Evolutionary conservation across 192 early-diverging fungal genomes (phyloP).

Genomic region (Podila clonocystis): DNA sequence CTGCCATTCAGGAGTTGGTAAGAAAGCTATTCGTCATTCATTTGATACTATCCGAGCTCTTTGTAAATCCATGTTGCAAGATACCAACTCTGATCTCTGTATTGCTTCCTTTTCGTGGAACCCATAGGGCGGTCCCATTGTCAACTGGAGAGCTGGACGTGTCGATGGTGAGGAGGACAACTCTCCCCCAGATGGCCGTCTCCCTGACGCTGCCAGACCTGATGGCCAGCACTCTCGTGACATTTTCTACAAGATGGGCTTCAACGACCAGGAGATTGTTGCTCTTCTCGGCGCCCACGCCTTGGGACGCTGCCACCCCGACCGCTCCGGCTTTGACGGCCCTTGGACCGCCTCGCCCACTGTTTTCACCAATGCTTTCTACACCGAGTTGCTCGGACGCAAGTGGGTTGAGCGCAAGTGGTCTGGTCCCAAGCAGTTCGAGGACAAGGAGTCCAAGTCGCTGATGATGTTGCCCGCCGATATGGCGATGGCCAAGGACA

Average conservation of each 20-base stretch:
- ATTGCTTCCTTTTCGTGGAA: neutral
- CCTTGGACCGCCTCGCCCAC: conserved; percentile 94
- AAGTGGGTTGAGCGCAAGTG: conserved; percentile 86
- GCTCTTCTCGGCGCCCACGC: conserved; percentile 83
- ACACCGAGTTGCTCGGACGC: conserved; percentile 78
- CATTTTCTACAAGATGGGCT: conserved; percentile 85
- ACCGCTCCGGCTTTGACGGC: conserved; percentile 81
- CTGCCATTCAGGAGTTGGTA: conserved; percentile 76
- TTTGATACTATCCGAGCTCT: too few species aligned
- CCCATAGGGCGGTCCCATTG: conserved; percentile 72
- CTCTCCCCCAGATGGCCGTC: conserved; percentile 78
- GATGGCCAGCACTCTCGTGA: conserved; percentile 75
- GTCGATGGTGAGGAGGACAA: conserved; percentile 48
- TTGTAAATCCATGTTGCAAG: neutral
- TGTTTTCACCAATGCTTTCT: conserved; percentile 91
- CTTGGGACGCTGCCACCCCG: conserved; percentile 79
- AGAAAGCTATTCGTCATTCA: too few species aligned
- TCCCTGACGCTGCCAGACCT: conserved; percentile 75
- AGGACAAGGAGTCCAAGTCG: conserved; percentile 74
- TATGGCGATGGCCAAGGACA: conserved; percentile 70
- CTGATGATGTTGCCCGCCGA: conserved; percentile 83
- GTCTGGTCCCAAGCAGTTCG: conserved; percentile 87
- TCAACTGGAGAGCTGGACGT: conserved; percentile 82
- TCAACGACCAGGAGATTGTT: conserved; percentile 77
- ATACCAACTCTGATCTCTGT: neutral